phyloP scores from a whole-genome alignment of 2,329 filamentous ascomycete genomes.

The Trichoderma endophyticum region DNA sequence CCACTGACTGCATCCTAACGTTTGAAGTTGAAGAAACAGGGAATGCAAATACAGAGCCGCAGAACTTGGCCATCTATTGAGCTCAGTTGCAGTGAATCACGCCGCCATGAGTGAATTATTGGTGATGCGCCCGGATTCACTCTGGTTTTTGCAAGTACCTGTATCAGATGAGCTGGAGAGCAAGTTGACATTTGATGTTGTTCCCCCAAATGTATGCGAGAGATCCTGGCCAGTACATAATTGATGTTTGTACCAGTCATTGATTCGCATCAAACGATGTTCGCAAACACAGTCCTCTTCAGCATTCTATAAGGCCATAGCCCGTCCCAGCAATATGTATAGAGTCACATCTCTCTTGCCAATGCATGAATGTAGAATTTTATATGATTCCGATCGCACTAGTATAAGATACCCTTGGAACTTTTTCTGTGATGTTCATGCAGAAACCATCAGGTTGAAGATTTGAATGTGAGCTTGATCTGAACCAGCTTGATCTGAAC shows the following conservation, averaged over 20 bases:
- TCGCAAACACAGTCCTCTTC: background rate
- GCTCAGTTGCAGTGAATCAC: background rate
- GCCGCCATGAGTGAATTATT: background rate
- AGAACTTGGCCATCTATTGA: background rate
- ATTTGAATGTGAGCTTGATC: background rate
- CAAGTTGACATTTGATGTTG: background rate
- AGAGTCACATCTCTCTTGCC: too few relatives aligned
- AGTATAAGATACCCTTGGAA: too few relatives aligned
- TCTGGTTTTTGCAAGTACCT: background rate
- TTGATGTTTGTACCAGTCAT: background rate
- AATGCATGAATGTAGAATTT: too few relatives aligned
- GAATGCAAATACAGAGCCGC: background rate
- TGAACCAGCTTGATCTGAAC: background rate
- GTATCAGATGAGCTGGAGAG: background rate
- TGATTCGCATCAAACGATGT: background rate
- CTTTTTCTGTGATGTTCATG: too few relatives aligned
- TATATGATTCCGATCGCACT: too few relatives aligned
- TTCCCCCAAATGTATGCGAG: background rate
- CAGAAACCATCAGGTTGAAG: background rate
- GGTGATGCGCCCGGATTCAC: background rate
- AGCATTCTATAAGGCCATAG: background rate
- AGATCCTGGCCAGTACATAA: background rate
- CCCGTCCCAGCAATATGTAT: background rate
- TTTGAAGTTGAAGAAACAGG: background rate
- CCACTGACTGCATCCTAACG: accelerated